phyloP scores from a whole-genome alignment of 768 basidiomycete species.

The Podaxis mareebaensis region DNA sequence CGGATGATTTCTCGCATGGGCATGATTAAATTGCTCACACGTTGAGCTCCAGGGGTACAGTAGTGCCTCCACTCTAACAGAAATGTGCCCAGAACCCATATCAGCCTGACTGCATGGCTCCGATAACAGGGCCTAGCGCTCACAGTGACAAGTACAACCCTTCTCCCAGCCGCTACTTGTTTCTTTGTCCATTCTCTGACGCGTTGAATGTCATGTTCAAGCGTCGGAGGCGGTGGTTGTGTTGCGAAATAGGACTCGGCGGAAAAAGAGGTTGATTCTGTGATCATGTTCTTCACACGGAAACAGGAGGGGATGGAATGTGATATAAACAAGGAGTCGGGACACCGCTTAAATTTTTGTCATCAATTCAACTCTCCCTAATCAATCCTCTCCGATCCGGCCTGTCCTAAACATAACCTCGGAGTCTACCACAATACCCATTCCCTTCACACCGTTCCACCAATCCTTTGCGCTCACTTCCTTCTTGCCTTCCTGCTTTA shows the following conservation, averaged over 20 bases:
- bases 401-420: constrained; percentile 10
- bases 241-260: constrained; percentile 90
- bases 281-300: constrained; percentile 24
- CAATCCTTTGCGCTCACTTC: constrained; percentile 62
- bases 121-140: constrained; percentile 28
- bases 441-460: constrained; percentile 69
- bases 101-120: background rate
- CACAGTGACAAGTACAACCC: constrained; percentile 94
- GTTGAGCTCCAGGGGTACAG: constrained; percentile 96
- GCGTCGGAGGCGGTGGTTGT: constrained; percentile 73
- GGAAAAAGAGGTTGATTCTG: constrained; percentile 60
- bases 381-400: constrained; percentile 3
- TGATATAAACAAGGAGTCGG: background rate
- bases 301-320: background rate
- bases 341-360: constrained; percentile 6
- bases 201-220: constrained; percentile 64
- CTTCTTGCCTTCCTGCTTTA: constrained; percentile 64
- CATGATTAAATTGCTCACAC: constrained; percentile 69
- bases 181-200: constrained; percentile 70
- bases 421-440: constrained; percentile 12
- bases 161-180: constrained; percentile 64
- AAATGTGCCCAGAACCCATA: constrained; percentile 1
- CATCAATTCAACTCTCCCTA: constrained; percentile 13
- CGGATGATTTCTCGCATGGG: constrained; percentile 20
- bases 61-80: constrained; percentile 92